These are phyloP conservation scores for Botrytis byssoidea DNA, from an alignment of 2,329 filamentous ascomycete genomes.

Conservation along the genomic window DNA sequence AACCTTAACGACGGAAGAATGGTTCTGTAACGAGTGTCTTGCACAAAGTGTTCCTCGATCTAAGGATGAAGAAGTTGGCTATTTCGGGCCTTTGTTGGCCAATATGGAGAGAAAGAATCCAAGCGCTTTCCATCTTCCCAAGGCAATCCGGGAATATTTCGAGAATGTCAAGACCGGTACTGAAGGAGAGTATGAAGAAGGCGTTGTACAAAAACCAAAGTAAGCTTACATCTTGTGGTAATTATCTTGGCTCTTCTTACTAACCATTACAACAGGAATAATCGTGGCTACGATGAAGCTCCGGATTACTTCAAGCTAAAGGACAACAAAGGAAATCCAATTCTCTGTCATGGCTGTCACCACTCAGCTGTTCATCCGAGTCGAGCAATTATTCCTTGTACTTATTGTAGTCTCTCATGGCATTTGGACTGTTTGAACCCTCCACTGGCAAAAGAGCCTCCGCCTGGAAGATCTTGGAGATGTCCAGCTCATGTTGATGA, in stretches of 20 bases:
- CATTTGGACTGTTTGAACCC: conserved; percentile 91
- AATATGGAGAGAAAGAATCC: conserved; percentile 67
- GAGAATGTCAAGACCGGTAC: conserved; percentile 73
- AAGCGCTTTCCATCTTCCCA: conserved; percentile 70
- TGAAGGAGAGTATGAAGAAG: conserved; percentile 79
- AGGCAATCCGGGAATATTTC: conserved; percentile 70
- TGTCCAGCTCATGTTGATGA: conserved; percentile 87
- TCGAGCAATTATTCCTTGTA: conserved; percentile 81
- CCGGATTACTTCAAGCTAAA: conserved; percentile 67
- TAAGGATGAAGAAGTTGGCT: conserved; percentile 47
- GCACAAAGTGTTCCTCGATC: conserved; percentile 45
- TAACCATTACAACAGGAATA: conserved; percentile 44
- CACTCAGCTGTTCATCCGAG: conserved; percentile 56
- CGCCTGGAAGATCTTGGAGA: conserved; percentile 72
- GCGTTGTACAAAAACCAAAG: conserved; percentile 54
- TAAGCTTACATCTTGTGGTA: conserved; percentile 45
- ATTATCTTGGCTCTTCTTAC: conserved; percentile 20
- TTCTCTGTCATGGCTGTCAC: conserved; percentile 77
- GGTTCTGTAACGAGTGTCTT: conserved; percentile 78
- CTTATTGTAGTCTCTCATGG: conserved; percentile 78
- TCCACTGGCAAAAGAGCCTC: conserved; percentile 75
- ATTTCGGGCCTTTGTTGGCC: conserved; percentile 62
- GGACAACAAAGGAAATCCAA: conserved; percentile 69
- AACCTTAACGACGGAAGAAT: conserved; percentile 65
- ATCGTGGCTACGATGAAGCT: conserved; percentile 55